These are phyloP conservation scores for Purpureocillium takamizusanense DNA, from an alignment of 2,329 filamentous ascomycete genomes.

Conservation along the genomic window DNA sequence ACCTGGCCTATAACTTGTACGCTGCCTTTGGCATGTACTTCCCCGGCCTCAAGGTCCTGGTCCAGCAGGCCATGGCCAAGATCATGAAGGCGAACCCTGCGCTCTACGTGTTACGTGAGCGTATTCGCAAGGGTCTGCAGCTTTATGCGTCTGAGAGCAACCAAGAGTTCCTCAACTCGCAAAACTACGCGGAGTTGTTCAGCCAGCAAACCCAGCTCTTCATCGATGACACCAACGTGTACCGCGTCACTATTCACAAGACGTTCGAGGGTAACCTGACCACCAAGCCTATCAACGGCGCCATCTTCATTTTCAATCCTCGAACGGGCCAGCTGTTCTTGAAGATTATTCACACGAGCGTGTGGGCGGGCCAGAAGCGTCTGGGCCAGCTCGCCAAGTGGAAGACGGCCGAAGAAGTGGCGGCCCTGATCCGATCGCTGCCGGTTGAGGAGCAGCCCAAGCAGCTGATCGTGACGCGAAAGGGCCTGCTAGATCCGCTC, in stretches of 20 bases:
- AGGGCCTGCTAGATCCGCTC: constrained; percentile 91
- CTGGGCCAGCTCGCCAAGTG: constrained; percentile 96
- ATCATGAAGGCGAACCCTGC: constrained; percentile 99
- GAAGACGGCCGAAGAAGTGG: constrained; percentile 99
- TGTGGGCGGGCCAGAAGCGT: constrained; percentile 99
- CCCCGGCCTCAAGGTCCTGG: constrained; percentile 86
- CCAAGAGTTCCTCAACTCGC: constrained; percentile 97
- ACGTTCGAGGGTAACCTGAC: constrained; percentile 98
- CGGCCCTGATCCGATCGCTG: constrained; percentile 86
- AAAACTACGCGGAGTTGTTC: constrained; percentile 98
- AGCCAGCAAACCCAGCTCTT: constrained; percentile 98
- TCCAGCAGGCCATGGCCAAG: constrained; percentile 99
- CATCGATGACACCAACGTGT: constrained; percentile 98
- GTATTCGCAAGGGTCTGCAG: constrained; percentile 96
- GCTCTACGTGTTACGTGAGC: constrained; percentile 89
- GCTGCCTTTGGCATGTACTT: constrained; percentile 98
- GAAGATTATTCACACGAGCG: constrained; percentile 98
- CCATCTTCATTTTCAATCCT: constrained; percentile 99
- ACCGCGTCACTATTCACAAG: constrained; percentile 99
- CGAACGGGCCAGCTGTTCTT: constrained; percentile 93
- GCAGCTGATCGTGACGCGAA: constrained; percentile 95
- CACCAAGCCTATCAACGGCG: constrained; percentile 98
- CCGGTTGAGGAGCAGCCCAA: constrained; percentile 98
- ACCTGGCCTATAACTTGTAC: constrained; percentile 96
- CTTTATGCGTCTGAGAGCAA: constrained; percentile 97